A percentile compares a stretch with the other conserved stretches of the same genome.
These are phyloP conservation scores for Aureobasidium sp. DNA, from an alignment of 2,329 filamentous ascomycete species.

Conservation along the genomic window DNA sequence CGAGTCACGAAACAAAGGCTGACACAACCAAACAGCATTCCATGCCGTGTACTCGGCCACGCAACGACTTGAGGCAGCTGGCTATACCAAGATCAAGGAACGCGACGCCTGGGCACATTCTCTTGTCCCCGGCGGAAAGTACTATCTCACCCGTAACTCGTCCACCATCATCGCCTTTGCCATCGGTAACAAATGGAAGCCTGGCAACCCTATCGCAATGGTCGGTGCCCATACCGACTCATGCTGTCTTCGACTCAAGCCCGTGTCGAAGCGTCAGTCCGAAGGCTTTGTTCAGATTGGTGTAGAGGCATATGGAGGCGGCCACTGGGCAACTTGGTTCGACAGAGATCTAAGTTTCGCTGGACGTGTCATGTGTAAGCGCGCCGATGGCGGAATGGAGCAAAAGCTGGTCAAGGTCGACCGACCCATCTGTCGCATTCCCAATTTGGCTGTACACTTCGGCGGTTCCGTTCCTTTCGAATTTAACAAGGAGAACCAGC, in stretches of 20 bases:
- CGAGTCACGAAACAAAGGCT: neutral
- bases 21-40: constrained; percentile 54
- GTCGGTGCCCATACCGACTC: constrained; percentile 96
- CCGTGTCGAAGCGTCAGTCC: constrained; percentile 78
- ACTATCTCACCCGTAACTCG: constrained; percentile 89
- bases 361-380: constrained; percentile 74
- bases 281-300: constrained; percentile 90
- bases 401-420: constrained; percentile 86
- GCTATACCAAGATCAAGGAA: constrained; percentile 83
- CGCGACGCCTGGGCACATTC: constrained; percentile 80
- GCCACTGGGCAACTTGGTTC: constrained; percentile 98
- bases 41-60: constrained; percentile 81
- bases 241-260: constrained; percentile 84
- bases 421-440: constrained; percentile 81
- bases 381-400: constrained; percentile 60
- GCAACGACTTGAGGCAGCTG: constrained; percentile 66
- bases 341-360: constrained; percentile 89
- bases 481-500: constrained; percentile 94
- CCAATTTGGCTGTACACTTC: constrained; percentile 88
- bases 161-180: constrained; percentile 91
- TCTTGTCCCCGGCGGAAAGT: constrained; percentile 81
- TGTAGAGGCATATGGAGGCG: constrained; percentile 93
- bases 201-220: constrained; percentile 85
- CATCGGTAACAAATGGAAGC: constrained; percentile 81
- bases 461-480: constrained; percentile 77